These are phyloP conservation scores for Aspergillus tubingensis DNA, from an alignment of 2,329 filamentous ascomycete species.

Conservation along the genomic window DNA sequence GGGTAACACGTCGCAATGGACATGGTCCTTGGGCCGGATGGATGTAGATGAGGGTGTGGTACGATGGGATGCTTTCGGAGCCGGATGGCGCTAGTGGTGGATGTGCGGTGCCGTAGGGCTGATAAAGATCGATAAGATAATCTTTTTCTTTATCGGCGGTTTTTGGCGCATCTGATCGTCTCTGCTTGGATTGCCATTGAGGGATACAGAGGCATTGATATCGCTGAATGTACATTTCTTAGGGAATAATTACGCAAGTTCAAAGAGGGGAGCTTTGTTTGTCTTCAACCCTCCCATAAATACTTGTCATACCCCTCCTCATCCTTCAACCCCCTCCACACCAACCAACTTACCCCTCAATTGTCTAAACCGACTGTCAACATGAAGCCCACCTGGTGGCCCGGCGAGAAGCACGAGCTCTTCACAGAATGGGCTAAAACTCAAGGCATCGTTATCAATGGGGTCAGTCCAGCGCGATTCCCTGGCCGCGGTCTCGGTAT, in stretches of 20 bases:
- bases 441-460: constrained; percentile 67
- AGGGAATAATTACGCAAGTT: neutral
- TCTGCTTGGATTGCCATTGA: neutral
- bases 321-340: neutral
- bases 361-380: constrained; percentile 3
- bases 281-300: too few species aligned
- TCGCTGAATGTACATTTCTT: neutral
- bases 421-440: constrained; percentile 69
- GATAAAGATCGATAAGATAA: constrained; percentile 25
- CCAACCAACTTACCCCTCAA: neutral
- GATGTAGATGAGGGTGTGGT: constrained; percentile 14
- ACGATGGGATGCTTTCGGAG: constrained; percentile 18
- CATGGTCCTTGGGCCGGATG: constrained; percentile 13
- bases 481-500: constrained; percentile 77
- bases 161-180: neutral
- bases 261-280: neutral
- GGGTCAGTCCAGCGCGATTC: constrained; percentile 67
- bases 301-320: too few species aligned
- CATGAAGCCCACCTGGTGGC: constrained; percentile 34
- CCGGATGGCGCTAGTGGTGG: constrained; percentile 15
- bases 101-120: constrained; percentile 17
- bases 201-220: neutral
- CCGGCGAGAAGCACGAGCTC: constrained; percentile 45
- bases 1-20: constrained; percentile 5
- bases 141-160: neutral